phyloP scores from a whole-genome alignment of 2,329 filamentous ascomycete species.

The Scytalidium sp. region DNA sequence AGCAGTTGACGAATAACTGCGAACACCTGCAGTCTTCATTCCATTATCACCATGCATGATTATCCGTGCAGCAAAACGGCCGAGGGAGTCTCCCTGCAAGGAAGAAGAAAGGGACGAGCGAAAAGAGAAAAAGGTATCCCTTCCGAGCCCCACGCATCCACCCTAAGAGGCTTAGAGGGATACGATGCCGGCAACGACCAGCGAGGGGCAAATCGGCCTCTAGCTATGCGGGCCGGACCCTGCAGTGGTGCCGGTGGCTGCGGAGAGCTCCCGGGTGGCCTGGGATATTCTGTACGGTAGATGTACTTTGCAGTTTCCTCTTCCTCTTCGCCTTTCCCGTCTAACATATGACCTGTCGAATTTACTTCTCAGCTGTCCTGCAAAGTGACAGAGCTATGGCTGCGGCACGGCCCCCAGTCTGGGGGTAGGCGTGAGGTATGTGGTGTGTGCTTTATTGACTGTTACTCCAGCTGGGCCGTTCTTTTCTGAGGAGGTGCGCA shows the following conservation, averaged over 20 bases:
- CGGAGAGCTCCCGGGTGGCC: neutral
- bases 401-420: too few species aligned
- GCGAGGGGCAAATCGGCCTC: too few species aligned
- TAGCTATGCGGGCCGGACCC: too few species aligned
- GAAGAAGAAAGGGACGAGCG: neutral
- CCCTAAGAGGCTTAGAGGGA: too few species aligned
- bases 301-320: neutral
- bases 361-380: neutral
- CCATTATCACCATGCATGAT: neutral
- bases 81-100: neutral
- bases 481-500: too few species aligned
- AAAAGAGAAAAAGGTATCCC: neutral
- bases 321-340: neutral
- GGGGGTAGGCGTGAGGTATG: too few species aligned
- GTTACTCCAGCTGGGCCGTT: too few species aligned
- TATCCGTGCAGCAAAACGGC: neutral
- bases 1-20: neutral
- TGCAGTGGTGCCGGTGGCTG: neutral
- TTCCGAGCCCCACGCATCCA: neutral
- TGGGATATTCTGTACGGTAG: too few species aligned
- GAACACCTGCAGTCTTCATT: neutral
- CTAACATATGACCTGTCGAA: neutral
- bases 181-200: too few species aligned
- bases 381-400: neutral
- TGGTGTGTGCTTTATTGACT: too few species aligned